Evolutionary conservation across 2,329 filamentous ascomycete species (phyloP).

Genomic region (Colletotrichum caudatum): DNA sequence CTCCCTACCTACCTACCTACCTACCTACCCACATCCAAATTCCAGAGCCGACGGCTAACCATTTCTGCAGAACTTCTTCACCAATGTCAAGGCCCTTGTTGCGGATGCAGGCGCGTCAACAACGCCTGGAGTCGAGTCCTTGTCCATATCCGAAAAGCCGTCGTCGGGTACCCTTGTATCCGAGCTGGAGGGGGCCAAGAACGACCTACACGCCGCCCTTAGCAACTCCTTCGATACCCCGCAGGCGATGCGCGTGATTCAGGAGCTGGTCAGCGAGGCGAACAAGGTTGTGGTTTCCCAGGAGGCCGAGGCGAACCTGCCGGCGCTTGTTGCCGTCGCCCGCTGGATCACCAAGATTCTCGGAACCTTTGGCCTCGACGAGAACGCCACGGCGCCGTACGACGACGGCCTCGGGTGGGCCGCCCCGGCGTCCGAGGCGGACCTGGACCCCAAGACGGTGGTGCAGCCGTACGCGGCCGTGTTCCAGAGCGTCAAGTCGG

Average conservation of each 20-base stretch:
- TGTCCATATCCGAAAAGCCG: constrained; percentile 53
- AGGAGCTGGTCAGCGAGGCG: constrained; percentile 80
- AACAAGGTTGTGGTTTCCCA: constrained; percentile 66
- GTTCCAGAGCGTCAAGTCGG: constrained; percentile 59
- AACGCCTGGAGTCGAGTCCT: constrained; percentile 50
- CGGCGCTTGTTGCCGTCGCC: constrained; percentile 68
- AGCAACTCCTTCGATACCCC: constrained; percentile 91
- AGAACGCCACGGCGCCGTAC: constrained; percentile 66
- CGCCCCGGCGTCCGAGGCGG: constrained; percentile 50
- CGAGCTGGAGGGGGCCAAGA: constrained; percentile 65
- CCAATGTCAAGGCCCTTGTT: constrained; percentile 66
- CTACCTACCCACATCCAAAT: too few relatives aligned
- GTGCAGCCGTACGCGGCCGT: constrained; percentile 60
- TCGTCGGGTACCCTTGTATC: constrained; percentile 48
- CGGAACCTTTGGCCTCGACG: constrained; percentile 85
- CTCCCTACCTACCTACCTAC: too few relatives aligned
- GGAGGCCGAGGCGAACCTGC: constrained; percentile 58
- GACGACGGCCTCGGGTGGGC: constrained; percentile 69
- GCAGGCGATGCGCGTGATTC: constrained; percentile 80
- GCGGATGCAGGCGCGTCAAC: constrained; percentile 56
- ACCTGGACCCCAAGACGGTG: constrained; percentile 58
- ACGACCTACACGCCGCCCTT: constrained; percentile 70
- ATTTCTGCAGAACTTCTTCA: constrained; percentile 66
- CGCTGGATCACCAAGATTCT: constrained; percentile 87
- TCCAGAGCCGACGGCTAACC: constrained; percentile 25